Evolutionary conservation across 495 filamentous ascomycete species (phyloP).

Genomic region (Neurospora hispaniola): DNA sequence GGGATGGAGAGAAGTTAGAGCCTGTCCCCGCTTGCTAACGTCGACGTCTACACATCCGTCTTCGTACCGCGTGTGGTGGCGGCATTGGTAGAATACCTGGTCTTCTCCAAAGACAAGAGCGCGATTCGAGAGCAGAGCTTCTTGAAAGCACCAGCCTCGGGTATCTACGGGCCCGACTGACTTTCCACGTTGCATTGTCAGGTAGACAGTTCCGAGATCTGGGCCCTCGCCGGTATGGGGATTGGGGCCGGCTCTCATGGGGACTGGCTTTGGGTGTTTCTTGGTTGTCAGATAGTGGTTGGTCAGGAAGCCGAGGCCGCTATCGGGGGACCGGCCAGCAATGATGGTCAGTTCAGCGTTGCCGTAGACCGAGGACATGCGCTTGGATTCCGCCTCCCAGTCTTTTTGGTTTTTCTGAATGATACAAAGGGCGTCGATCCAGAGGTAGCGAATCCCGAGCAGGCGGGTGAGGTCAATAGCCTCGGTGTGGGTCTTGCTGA

Average conservation of each 20-base stretch:
- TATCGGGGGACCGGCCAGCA: background rate
- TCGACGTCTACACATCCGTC: background rate
- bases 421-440: background rate
- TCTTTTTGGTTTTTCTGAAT: background rate
- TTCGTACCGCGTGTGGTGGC: background rate
- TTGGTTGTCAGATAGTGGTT: background rate
- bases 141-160: conserved; percentile 5
- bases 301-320: background rate
- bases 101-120: background rate
- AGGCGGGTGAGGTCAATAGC: background rate
- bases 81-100: background rate
- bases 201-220: background rate
- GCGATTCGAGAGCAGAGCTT: background rate
- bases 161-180: background rate
- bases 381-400: background rate
- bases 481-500: background rate
- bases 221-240: background rate
- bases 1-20: background rate
- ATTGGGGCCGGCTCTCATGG: background rate
- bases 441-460: background rate
- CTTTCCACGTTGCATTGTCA: background rate
- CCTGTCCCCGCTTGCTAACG: background rate
- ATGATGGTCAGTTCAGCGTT: background rate
- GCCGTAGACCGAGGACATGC: background rate
- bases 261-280: background rate